These are phyloP conservation scores for Daldinia grandis DNA, from an alignment of 495 filamentous ascomycete species.

Conservation along the genomic window DNA sequence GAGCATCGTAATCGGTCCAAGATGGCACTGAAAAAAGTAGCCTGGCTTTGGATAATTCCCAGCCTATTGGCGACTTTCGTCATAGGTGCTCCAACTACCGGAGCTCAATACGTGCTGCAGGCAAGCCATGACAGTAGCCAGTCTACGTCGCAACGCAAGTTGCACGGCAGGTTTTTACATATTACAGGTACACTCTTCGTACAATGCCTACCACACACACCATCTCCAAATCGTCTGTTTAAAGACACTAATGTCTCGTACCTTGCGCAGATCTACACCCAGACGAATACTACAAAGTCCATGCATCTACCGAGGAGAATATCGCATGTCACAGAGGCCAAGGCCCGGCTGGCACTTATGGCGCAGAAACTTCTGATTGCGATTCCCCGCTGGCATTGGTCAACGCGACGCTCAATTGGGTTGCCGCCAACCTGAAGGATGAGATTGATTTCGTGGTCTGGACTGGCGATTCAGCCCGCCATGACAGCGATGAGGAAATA, in stretches of 20 bases:
- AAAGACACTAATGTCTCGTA: constrained; percentile 19
- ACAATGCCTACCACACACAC: constrained; percentile 31
- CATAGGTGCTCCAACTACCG: constrained; percentile 43
- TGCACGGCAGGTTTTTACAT: constrained; percentile 89
- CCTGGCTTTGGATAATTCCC: constrained; percentile 38
- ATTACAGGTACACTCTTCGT: constrained; percentile 75
- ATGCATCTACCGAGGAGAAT: constrained; percentile 72
- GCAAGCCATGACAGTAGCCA: constrained; percentile 32
- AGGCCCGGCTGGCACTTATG: constrained; percentile 81
- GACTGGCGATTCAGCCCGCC: constrained; percentile 95
- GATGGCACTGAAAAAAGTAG: constrained; percentile 34
- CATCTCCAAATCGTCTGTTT: constrained; percentile 13
- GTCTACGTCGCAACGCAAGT: constrained; percentile 51
- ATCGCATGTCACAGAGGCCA: constrained; percentile 80
- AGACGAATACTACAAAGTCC: constrained; percentile 81
- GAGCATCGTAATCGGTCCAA: constrained; percentile 22
- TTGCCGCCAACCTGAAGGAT: constrained; percentile 82
- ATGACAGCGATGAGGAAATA: constrained; percentile 88
- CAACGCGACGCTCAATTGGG: constrained; percentile 92
- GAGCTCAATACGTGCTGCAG: constrained; percentile 41
- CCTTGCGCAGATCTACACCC: constrained; percentile 80
- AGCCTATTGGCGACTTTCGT: constrained; percentile 40
- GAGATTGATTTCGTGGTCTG: constrained; percentile 94
- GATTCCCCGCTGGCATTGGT: constrained; percentile 82
- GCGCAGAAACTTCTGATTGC: constrained; percentile 86